Evolutionary conservation across 345 rosid species (phyloP).

Genomic region (Tarenaya hassleriana): DNA sequence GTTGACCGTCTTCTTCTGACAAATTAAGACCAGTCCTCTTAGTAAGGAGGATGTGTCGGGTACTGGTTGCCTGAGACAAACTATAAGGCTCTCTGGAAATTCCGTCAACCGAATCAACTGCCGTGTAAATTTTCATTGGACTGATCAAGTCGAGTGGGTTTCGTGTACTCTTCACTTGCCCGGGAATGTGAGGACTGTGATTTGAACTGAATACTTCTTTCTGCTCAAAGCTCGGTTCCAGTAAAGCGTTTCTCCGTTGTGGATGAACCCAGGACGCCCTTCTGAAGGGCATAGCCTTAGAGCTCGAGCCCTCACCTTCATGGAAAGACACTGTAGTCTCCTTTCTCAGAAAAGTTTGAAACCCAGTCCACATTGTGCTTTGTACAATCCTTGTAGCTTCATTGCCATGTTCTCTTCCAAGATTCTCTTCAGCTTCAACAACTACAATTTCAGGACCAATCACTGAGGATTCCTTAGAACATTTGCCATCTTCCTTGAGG

Average conservation of each 20-base stretch:
- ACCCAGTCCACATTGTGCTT: neutral
- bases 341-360: conserved; percentile 19
- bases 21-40: conserved; percentile 34
- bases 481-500: neutral
- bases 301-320: conserved; percentile 37
- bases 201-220: conserved; percentile 20
- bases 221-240: conserved; percentile 20
- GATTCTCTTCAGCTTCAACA: conserved; percentile 3
- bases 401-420: neutral
- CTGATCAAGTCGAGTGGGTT: conserved; percentile 24
- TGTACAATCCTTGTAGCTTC: neutral
- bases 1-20: conserved; percentile 34
- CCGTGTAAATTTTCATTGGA: conserved; percentile 41
- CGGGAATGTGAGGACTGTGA: conserved; percentile 28
- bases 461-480: conserved; percentile 4
- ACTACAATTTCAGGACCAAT: conserved; percentile 13
- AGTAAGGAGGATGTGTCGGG: too few species aligned
- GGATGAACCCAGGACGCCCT: conserved; percentile 24
- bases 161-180: conserved; percentile 38
- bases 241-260: conserved; percentile 20
- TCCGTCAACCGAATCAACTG: conserved; percentile 38
- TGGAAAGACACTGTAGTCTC: conserved; percentile 23
- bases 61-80: conserved; percentile 32
- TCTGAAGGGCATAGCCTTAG: conserved; percentile 32
- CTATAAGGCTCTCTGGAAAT: conserved; percentile 27